Evolutionary conservation across 2,329 filamentous ascomycete species (phyloP), one percentile per base, ranked within the genome.

Genomic region (Colletotrichum cordylinicola): DNA sequence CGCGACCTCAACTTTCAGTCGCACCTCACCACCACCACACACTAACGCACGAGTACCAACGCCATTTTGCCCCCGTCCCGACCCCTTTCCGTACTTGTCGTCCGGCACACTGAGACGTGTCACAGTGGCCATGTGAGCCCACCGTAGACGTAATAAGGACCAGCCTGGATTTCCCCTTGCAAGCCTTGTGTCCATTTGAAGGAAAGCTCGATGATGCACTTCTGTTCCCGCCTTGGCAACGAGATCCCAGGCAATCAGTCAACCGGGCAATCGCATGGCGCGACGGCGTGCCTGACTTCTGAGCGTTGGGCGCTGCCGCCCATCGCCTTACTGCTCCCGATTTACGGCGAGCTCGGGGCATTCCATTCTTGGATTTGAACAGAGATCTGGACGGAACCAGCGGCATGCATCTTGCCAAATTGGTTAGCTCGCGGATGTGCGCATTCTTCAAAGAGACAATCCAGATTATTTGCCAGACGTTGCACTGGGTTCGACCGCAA

Each of bases 121-220:
- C 21, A 37, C 39, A 27, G 16, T 37, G 73, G 56, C 65, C 70
- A 69, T 69, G 70, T 74, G 65, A 76, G 64, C 70, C 65, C 70
- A 60, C 70, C 70, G 74, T 69, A 69, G 70, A 73, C 64, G 70
- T 69, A 75, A 75, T 68, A 27, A 52, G 33, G 58, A 15, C 60
- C 24, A 62, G 18, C 56, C 68, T 61, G 52, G 21, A 56, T 56
- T 21, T 24, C 31, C 16, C 29, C 10, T 27, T 37, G 71, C 29
- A 66, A 37, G 31, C 24, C 18, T 48, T 24, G n/a, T 48, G 8
- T 58, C 29, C 37, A 24, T 37, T 52, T 68, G 60, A 58, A 52
- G 58, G 33, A 65, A 39, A 60, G 56, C 27, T 31, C 43, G 58
- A 74, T 65, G 70, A 73, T 76, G 74, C 58, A 55, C 58, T 21